Base-by-base conservation (phyloP, 371 early-diverging fungal species). In the Mortierella sp. region DNA sequence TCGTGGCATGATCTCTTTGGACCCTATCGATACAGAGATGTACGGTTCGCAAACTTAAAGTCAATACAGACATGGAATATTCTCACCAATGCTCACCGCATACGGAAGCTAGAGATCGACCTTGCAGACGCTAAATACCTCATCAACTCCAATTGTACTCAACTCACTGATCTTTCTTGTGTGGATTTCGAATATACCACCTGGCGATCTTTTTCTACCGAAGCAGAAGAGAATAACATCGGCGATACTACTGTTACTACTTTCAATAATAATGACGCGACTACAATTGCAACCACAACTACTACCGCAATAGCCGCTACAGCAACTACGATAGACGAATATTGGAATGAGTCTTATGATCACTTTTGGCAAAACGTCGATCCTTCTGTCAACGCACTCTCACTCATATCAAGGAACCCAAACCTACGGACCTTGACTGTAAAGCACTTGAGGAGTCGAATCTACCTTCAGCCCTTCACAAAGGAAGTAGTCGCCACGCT, bases 111-210 rank as follows among this genome's bases (percentile, higher is more conserved):
- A 4, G 43, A 45, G 4, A 45, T 72, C 15, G 72, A 72, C 33
- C 60, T 72, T 9, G 60, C 45, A n/a, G 67, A 72, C 45, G 72
- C 67, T 2, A 33, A 5, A 21, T 41, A 40, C 11, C 52, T 72
- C 22, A 45, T 65, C 36, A 32, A 47, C 33, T 58, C 64, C 0
- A 32, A 22, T 1, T 72, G 72, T 33, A 60, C 45, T 38, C 58
- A 41, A 13, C 61, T 72, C 10, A 19, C 10, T 0, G 43, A 65
- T 3, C 72, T 72, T 9, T 59, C 38, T 38, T 72, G 72, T 53
- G 45, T 65, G 32, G 53, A 72, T 24, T 60, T 52, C 15, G 61
- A 24, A 3, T 70, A 64, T 58, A 58, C 40, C 43, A 5, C 58
- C 8, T 45, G 66, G 58, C 47, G 40, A 9, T 28, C 40, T 9